Evolutionary conservation across 2,329 filamentous ascomycete species (phyloP).

Genomic region (Fusarium duplospermum): DNA sequence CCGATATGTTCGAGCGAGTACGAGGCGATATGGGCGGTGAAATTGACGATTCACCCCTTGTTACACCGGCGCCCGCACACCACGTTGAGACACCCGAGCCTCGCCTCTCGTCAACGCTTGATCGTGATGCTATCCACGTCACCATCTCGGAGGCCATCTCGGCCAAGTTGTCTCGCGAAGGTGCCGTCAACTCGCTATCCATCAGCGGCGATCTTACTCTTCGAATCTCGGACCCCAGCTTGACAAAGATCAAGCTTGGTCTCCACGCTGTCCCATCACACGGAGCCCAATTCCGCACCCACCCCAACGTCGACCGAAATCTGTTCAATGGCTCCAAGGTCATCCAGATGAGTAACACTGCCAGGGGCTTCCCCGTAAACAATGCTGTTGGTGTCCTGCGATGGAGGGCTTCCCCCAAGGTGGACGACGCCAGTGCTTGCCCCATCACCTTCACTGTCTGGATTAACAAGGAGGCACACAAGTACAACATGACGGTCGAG

Average conservation of each 20-base stretch:
- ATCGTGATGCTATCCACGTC: conserved; percentile 88
- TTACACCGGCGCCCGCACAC: conserved; percentile 65
- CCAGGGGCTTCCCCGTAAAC: conserved; percentile 93
- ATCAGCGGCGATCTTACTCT: conserved; percentile 94
- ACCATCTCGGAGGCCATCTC: conserved; percentile 91
- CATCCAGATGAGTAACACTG: conserved; percentile 90
- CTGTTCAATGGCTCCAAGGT: conserved; percentile 84
- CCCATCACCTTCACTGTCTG: conserved; percentile 98
- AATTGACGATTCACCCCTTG: conserved; percentile 80
- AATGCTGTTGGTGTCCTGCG: conserved; percentile 92
- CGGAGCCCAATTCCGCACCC: conserved; percentile 91
- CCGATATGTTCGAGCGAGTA: conserved; percentile 96
- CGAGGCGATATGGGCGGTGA: conserved; percentile 91
- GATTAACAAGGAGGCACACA: conserved; percentile 89
- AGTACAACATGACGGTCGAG: conserved; percentile 91
- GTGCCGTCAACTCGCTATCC: conserved; percentile 84
- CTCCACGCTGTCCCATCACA: conserved; percentile 81
- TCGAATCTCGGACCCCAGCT: conserved; percentile 85
- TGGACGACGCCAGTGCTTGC: conserved; percentile 81
- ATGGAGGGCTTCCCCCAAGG: conserved; percentile 88
- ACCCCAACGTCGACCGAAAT: conserved; percentile 94
- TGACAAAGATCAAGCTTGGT: conserved; percentile 92
- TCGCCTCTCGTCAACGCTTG: conserved; percentile 74
- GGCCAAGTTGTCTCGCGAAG: conserved; percentile 89
- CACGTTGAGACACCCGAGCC: conserved; percentile 64